These are phyloP conservation scores for Diaporthe sp. DNA, from an alignment of 2,329 filamentous ascomycete species.

Conservation along the genomic window DNA sequence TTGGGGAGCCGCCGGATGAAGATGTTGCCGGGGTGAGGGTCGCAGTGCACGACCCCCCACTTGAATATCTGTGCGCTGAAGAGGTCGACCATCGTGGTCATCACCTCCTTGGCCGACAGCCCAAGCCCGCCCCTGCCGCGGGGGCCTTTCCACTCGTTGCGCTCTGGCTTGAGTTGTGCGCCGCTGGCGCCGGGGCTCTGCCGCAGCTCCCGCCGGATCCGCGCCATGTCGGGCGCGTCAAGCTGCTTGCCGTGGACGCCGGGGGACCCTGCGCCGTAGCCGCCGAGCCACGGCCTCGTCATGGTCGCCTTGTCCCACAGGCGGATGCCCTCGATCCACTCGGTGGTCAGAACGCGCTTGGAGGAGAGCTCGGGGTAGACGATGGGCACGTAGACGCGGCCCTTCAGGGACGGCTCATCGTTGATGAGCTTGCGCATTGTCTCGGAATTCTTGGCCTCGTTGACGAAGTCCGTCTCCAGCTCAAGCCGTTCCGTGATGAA, in stretches of 20 bases:
- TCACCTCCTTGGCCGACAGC: constrained; percentile 84
- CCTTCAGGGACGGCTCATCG: constrained; percentile 78
- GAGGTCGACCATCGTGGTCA: constrained; percentile 95
- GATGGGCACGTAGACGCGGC: constrained; percentile 87
- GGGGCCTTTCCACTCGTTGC: constrained; percentile 80
- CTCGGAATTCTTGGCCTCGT: constrained; percentile 89
- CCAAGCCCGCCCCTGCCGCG: constrained; percentile 84
- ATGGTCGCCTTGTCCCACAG: constrained; percentile 92
- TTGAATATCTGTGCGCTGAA: constrained; percentile 99
- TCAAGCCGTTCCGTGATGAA: constrained; percentile 93
- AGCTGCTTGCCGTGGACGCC: constrained; percentile 78
- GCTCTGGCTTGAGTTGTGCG: constrained; percentile 80
- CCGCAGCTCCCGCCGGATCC: constrained; percentile 56
- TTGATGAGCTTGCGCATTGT: constrained; percentile 83
- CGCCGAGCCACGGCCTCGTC: constrained; percentile 81
- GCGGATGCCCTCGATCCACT: constrained; percentile 96
- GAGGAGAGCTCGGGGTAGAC: constrained; percentile 87
- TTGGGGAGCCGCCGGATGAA: constrained; percentile 88
- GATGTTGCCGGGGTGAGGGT: constrained; percentile 97
- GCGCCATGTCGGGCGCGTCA: constrained; percentile 57
- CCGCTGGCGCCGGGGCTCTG: constrained; percentile 58
- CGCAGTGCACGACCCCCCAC: constrained; percentile 95
- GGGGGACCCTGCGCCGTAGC: constrained; percentile 79
- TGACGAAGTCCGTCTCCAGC: constrained; percentile 93
- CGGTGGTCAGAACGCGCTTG: constrained; percentile 87